Evolutionary conservation across 2,329 filamentous ascomycete species (phyloP).

Genomic region (Fusarium sp.): DNA sequence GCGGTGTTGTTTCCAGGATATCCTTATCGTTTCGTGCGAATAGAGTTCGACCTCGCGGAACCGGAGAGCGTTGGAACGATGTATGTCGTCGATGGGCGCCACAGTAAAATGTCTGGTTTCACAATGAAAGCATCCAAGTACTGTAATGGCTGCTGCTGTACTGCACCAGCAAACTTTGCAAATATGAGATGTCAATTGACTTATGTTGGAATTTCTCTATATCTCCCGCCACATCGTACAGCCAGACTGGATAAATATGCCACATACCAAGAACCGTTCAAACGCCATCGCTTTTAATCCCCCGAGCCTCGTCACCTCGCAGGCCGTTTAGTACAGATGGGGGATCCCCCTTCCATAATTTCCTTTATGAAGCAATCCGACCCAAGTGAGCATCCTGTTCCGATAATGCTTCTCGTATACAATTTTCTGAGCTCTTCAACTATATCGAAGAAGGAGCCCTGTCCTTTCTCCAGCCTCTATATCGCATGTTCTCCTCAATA

Average conservation of each 20-base stretch:
- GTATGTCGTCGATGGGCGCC: constrained; percentile 1
- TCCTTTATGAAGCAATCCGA: constrained; percentile 16
- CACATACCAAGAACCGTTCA: constrained; percentile 45
- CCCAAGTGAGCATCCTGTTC: neutral
- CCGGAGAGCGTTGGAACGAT: neutral
- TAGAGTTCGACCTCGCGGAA: constrained; percentile 8
- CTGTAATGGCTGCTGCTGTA: constrained; percentile 1
- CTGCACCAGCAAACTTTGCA: neutral
- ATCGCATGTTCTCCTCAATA: constrained; percentile 89
- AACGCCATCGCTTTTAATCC: constrained; percentile 52
- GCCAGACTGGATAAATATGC: constrained; percentile 27
- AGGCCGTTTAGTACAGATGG: constrained; percentile 38
- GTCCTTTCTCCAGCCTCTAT: constrained; percentile 85
- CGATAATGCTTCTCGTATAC: constrained; percentile 18
- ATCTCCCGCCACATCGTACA: constrained; percentile 17
- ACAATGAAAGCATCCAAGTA: constrained; percentile 1
- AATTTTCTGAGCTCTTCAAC: neutral
- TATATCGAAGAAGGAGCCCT: constrained; percentile 71
- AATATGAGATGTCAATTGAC: constrained; percentile 33
- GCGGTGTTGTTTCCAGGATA: neutral
- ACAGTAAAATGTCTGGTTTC: constrained; percentile 5
- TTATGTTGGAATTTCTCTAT: constrained; percentile 22
- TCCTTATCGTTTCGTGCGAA: neutral
- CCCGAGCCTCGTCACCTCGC: constrained; percentile 31
- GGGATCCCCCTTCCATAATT: constrained; percentile 15